Evolutionary conservation across 805 yeast genomes (phyloP), one percentile per base, ranked within the genome.

Genomic region (Saccharomyces paradoxus): DNA sequence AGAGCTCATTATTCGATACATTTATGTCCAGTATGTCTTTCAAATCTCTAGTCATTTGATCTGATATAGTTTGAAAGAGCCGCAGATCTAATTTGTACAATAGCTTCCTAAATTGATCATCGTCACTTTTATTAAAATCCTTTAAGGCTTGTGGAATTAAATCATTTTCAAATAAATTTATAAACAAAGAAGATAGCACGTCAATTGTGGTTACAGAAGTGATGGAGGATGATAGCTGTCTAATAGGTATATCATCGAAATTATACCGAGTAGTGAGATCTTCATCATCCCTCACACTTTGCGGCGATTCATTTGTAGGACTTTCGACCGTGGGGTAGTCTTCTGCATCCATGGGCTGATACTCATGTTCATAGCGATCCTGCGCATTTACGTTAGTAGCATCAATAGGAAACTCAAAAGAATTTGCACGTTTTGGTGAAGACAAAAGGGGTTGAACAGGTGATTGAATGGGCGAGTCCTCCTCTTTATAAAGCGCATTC

Each of bases 11-110:
- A 48, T 67, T 69, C 2, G 71, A 69, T 27, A 62, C 32, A 55
- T 67, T 64, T 27, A 68, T 63, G 49, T 68, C 72, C 26, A 61
- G 50, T 10, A 68, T 63, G 52, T 68, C 71, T n/a, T 55, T 53
- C 14, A 69, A 54, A 51, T 69, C 72, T 41, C 56, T 56, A 4
- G 52, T 50, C 21, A 65, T 51, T 21, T 55, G 56, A 13, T 62
- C 56, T 17, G 57, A n/a, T 22, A 66, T 51, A 6, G 56, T 50
- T 50, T 58, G 57, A 44, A 66, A 64, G 8, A 68, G 59, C 32
- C 62, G 58, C 27, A 62, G 55, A 53, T 69, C 72, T 27, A 69
- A 50, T 52, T 66, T 64, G 50, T 59, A 62, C 56, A 58, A 52
- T 52, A 68, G 48, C 50, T 62, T 63, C 9, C 57, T 46, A 21